Evolutionary conservation across 768 basidiomycete genomes (phyloP), one percentile per base, ranked within the genome.

Genomic region (Naganishia randhawae): DNA sequence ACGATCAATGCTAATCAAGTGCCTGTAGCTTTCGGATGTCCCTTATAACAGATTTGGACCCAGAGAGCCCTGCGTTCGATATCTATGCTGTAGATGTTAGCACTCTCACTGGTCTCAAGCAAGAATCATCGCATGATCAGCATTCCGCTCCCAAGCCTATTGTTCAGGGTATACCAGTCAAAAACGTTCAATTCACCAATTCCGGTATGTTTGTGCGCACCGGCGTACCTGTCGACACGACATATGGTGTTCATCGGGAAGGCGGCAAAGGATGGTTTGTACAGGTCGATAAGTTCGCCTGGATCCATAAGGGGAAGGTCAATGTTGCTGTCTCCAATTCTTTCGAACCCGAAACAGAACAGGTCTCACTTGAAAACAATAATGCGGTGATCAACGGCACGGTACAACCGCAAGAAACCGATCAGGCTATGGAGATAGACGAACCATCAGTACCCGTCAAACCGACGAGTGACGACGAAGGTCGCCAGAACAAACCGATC

Each of bases 151-250:
- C n/a, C 14, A 31, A 48, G 22, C 42, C 50, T 45, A 45, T 64
- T 32, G 63, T 51, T 3, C 25, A 37, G 19, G n/a, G 50, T 22
- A 50, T 64, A 22, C 45, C 63, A 2, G 22, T 51, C 29, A 35
- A 64, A 27, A 51, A 66, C 52, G 37, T 66, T 8, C 50, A 51
- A 54, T 66, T 66, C 33, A 66, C 65, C 35, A 50, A 66, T 31
- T 52, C 65, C 10, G 65, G 63, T n/a, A 33, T 64, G 45, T 64
- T 64, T 29, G 63, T 64, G 8, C 63, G 63, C 27, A 41, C 57
- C 16, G 57, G 57, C 37, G 29, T 61, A 6, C 57, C 57, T 13
- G 33, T 61, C 3, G 57, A 61, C 8, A 42, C 57, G 41, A 39
- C 35, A 29, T 61, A 61, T 25, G 57, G 57, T 13, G 37, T n/a